Evolutionary conservation across 805 yeast species (phyloP), one percentile per base, ranked within the genome.

Genomic region (Metschnikowia kofuensis): DNA sequence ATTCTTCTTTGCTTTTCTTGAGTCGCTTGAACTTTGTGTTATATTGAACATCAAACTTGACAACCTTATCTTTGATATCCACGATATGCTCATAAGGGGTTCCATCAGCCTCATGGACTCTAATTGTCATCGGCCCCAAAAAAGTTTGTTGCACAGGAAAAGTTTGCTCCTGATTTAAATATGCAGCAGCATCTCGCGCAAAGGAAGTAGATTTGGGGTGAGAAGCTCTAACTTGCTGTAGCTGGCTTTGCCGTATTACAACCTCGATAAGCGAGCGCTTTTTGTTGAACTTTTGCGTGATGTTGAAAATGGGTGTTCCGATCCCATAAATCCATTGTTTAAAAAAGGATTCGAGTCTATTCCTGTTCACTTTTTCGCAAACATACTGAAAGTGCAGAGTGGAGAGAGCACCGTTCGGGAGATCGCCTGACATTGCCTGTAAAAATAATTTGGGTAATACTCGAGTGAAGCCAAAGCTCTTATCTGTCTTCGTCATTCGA

Each of bases 81-180:
- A 94, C 96, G 42, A 94, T 92, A 64, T 94, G 99, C 61, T 94
- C 99, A 62, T 94, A 94, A 0, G 99, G 99, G 0, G 98, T 89
- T 8, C 99, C 99, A 66, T 94, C 98, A 0, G 97, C 95, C 62
- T 94, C 99, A 63, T 94, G 99, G 35, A 94, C 91, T 60, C 99
- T 75, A 35, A 94, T 88, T 0, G 99, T 94, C 87, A 94, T 89
- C 0, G 98, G 97, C 0, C 99, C 99, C 0, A 88, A 79, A 61
- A 91, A 89, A 2, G 84, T 77, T n/a, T 69, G 64, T 38, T 76
- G 83, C 0, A 72, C 64, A 7, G 71, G 72, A 40, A 56, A 64
- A 0, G 58, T 42, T 6, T 71, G 73, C 38, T 75, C 78, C 15
- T 70, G 72, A 42, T 78, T 79, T 13, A 77, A 54, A 35, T 69